Percentiles rank a stretch among this genome's conserved stretches.
Conservation (phyloP, 768 basidiomycete genomes). For the Cantharellus cinnabarinus region DNA sequence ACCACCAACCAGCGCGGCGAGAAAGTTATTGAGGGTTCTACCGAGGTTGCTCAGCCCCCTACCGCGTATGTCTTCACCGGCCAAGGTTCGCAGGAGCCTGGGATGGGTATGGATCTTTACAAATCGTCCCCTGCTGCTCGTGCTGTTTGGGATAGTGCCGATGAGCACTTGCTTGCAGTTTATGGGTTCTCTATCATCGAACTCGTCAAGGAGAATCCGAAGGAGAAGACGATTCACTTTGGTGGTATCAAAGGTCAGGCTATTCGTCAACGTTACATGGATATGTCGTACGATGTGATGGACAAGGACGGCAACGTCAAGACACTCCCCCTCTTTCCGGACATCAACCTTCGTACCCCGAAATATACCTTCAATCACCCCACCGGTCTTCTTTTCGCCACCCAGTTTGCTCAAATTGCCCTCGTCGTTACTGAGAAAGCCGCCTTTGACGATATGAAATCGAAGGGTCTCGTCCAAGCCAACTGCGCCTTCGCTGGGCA, state of each 20-base stretch:
- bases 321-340: slow-evolving; percentile 87
- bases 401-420: slow-evolving; percentile 97
- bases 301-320: slow-evolving; percentile 92
- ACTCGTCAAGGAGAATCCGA: slow-evolving; percentile 96
- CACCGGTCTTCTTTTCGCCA: slow-evolving; percentile 84
- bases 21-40: slow-evolving; percentile 80
- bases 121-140: slow-evolving; percentile 80
- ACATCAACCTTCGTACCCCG: slow-evolving; percentile 85
- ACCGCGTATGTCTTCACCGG: slow-evolving; percentile 31
- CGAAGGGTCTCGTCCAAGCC: slow-evolving; percentile 84
- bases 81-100: slow-evolving; percentile 43
- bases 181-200: slow-evolving; percentile 98
- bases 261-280: slow-evolving; percentile 98
- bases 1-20: slow-evolving; percentile 58
- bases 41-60: slow-evolving; percentile 74
- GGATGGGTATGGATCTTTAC: slow-evolving; percentile 99
- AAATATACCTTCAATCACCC: slow-evolving; percentile 98
- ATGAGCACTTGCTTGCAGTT: slow-evolving; percentile 77
- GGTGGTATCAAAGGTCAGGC: slow-evolving; percentile 98
- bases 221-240: slow-evolving; percentile 95
- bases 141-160: slow-evolving; percentile 93
- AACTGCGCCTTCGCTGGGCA: slow-evolving; percentile 93
- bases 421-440: slow-evolving; percentile 97
- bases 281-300: slow-evolving; percentile 94
- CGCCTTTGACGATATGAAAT: slow-evolving; percentile 94